Evolutionary conservation across 306 rosid species (phyloP), one percentile per base, ranked within the genome.

Genomic region (Pterocarpus macrocarpus): DNA sequence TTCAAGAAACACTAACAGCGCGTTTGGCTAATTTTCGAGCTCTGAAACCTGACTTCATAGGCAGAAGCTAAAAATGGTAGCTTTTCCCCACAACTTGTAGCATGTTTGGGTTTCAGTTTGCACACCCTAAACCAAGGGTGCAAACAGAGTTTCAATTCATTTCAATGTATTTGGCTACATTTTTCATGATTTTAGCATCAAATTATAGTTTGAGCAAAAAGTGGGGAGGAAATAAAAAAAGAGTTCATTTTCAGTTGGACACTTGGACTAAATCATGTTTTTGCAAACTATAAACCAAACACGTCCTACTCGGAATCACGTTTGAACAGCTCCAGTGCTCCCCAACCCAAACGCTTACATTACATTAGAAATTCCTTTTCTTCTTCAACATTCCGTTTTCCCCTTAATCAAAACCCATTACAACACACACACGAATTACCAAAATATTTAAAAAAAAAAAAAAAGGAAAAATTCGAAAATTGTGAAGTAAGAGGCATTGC

Each of bases 401-500:
- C 30, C 80, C n/a, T 63, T 38, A 1, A 28, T 47, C 73, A 69
- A 80, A 36, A 63, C 34, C 71, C 52, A 80, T 32, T 38, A 67
- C 28, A 43, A 0, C 50, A 55, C 35, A 56, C 0, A 35, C 5
- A 35, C 0, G 43, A 49, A 67, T 33, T 2, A 71, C 33, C 65
- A 53, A 80, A 59, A 28, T 0, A n/a, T 5, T 2, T 1, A 2
- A 39, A 39, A 39, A 39, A n/a, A 5, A 34, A 8, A 7, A 13
- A 10, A 11, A 3, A 34, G 30, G 8, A 1, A 45, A 63, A 55
- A 7, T 7, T 1, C 32, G 10, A 69, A 5, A 22, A 47, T 32
- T 44, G 64, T 34, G 66, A 41, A 41, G 56, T 57, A 30, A 39
- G 47, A 68, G 81, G 47, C 14, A n/a, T 28, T 58, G 50, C 55